Evolutionary conservation across 768 basidiomycete species (phyloP).

Genomic region (Auricularia heimuer): DNA sequence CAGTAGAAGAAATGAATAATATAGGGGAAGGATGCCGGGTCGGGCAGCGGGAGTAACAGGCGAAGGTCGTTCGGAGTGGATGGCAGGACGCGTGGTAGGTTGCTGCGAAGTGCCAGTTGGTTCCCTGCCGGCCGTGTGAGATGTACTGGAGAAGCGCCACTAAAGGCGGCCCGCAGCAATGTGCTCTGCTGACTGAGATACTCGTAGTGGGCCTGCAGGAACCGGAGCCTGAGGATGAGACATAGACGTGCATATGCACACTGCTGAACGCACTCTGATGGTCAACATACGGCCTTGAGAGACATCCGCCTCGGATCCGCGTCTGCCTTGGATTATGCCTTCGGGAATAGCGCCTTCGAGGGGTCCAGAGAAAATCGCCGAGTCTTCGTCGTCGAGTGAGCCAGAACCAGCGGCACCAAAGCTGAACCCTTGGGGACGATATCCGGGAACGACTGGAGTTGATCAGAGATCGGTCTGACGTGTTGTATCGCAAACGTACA

Average conservation of each 20-base stretch:
- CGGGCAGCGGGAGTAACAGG: conserved; percentile 66
- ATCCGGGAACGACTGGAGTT: neutral
- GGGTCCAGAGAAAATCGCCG: neutral
- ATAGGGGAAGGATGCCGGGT: conserved; percentile 58
- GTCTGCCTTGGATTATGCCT: neutral
- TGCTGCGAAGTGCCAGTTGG: conserved; percentile 30
- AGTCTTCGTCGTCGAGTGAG: neutral
- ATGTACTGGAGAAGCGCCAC: conserved; percentile 53
- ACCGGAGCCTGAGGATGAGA: neutral
- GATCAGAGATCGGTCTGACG: neutral
- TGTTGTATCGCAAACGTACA: neutral
- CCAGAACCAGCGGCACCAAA: neutral
- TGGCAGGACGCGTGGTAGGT: conserved; percentile 59
- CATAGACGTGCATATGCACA: neutral
- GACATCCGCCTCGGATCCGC: neutral
- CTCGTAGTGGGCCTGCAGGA: conserved; percentile 60
- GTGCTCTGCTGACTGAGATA: conserved; percentile 76
- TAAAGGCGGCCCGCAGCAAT: conserved; percentile 61
- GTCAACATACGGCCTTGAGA: neutral
- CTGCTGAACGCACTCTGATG: neutral
- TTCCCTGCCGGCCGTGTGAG: conserved; percentile 35
- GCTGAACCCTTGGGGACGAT: neutral
- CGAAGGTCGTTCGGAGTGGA: conserved; percentile 47
- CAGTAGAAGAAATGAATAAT: conserved; percentile 80
- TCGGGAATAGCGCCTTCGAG: neutral